These are phyloP conservation scores for Agaricus subrufescens DNA, from an alignment of 768 basidiomycete species.

Conservation along the genomic window DNA sequence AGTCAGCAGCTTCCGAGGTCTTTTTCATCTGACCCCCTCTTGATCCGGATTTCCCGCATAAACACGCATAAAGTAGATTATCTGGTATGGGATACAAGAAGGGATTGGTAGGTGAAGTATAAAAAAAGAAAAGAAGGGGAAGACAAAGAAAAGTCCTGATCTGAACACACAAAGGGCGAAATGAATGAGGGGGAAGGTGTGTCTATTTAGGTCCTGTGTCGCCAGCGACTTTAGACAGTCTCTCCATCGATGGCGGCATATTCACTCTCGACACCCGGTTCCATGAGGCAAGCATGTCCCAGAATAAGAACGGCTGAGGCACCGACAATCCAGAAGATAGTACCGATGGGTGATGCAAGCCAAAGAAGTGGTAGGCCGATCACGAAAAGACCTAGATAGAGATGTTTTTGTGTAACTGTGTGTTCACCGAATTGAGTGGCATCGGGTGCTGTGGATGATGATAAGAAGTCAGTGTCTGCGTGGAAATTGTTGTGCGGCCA, in stretches of 20 bases:
- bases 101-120: no score
- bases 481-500: background rate
- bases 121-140: background rate
- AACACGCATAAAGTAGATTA: background rate
- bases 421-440: constrained; percentile 80
- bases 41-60: no score
- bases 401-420: constrained; percentile 81
- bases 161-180: background rate
- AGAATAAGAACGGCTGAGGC: constrained; percentile 82
- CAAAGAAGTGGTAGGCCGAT: constrained; percentile 89
- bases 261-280: constrained; percentile 94
- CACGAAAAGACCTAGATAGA: constrained; percentile 86
- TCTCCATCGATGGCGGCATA: constrained; percentile 73
- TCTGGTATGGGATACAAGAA: background rate
- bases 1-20: no score
- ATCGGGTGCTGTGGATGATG: constrained; percentile 57
- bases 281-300: constrained; percentile 82
- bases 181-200: background rate
- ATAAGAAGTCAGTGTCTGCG: background rate
- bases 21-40: no score
- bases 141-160: constrained; percentile 1
- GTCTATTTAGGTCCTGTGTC: background rate
- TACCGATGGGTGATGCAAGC: constrained; percentile 68
- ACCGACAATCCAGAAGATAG: constrained; percentile 94
- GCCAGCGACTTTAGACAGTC: constrained; percentile 36